Conservation (phyloP, 1,284 basidiomycete species). For the Cryptococcus depauperatus region DNA sequence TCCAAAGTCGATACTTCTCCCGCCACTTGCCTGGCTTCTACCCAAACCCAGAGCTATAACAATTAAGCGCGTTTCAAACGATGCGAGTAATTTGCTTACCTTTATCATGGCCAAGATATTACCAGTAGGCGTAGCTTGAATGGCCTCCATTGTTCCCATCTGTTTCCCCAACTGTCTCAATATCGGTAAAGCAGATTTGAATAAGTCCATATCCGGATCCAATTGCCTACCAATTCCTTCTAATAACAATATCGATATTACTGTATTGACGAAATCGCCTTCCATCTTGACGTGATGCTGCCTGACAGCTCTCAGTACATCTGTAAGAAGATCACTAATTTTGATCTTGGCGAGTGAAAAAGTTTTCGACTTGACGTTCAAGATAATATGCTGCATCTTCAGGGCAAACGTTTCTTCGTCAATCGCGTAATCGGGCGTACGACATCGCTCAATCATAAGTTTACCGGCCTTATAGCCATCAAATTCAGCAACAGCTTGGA, state of each 20-base stretch:
- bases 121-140: slow-evolving; percentile 56
- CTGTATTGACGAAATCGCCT: slow-evolving; percentile 96
- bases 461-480: slow-evolving; percentile 91
- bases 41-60: slow-evolving; percentile 72
- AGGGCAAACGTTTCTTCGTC: slow-evolving; percentile 92
- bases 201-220: slow-evolving; percentile 85
- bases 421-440: slow-evolving; percentile 80
- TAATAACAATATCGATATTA: slow-evolving; percentile 83
- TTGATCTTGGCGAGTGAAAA: slow-evolving; percentile 93
- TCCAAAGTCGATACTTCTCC: slow-evolving; percentile 69
- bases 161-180: slow-evolving; percentile 77
- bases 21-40: slow-evolving; percentile 81
- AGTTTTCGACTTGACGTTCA: slow-evolving; percentile 90
- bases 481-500: slow-evolving; percentile 89
- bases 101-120: slow-evolving; percentile 77
- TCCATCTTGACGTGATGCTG: slow-evolving; percentile 98
- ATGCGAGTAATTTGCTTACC: slow-evolving; percentile 49
- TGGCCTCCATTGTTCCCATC: slow-evolving; percentile 70
- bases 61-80: not conserved
- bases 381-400: slow-evolving; percentile 91
- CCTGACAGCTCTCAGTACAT: slow-evolving; percentile 80
- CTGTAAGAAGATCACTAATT: slow-evolving; percentile 84
- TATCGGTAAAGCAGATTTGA: slow-evolving; percentile 86
- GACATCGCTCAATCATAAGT: slow-evolving; percentile 92
- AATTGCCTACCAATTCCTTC: slow-evolving; percentile 94